Evolutionary conservation across 1,284 basidiomycete genomes (phyloP), one percentile per base, ranked within the genome.

Genomic region (Rhodotorula sp.): DNA sequence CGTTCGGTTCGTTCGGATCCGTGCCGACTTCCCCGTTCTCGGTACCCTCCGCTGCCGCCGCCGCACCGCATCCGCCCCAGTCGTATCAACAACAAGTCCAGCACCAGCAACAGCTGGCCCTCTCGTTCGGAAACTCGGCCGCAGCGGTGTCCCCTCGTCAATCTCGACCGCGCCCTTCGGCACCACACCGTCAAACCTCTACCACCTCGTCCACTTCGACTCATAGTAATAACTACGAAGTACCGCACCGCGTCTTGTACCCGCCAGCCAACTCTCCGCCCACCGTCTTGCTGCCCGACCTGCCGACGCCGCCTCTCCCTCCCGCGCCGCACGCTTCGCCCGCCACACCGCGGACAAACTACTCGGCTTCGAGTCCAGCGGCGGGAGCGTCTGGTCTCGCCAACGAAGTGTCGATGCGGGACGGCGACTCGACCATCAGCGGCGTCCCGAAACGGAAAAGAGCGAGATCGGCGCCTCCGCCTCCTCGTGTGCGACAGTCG

Each of bases 201-300:
- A 56, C 54, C n/a, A 10, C n/a, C 15, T 56, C 54, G 54, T 56
- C 54, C 26, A 26, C 29, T 18, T 56, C 54, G 2, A 29, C 54
- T 15, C 54, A 29, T 14, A 29, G 54, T 16, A n/a, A 16, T 46
- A 10, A 10, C 39, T 43, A 43, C 39, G 39, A 43, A 14, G 39
- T 3, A 43, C 39, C 39, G 39, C 39, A 43, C 12, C 58, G 20
- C 59, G 57, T 72, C 15, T 52, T 68, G 31, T 72, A 72, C 60
- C 70, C 70, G 10, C 70, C 67, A 1, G 48, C 62, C 8, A 54
- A 72, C n/a, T 20, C 64, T 3, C 64, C 67, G 1, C 46, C 56
- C 7, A 60, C 67, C 5, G 3, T 68, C 18, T 47, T 68, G 15
- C 56, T 68, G 16, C 61, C 59, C 34, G 66, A 68, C 16, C 47